Percentiles rank a stretch among this genome's conserved stretches.
Conservation (phyloP, 2,329 filamentous ascomycete genomes). For the Calonectria ilicicola region DNA sequence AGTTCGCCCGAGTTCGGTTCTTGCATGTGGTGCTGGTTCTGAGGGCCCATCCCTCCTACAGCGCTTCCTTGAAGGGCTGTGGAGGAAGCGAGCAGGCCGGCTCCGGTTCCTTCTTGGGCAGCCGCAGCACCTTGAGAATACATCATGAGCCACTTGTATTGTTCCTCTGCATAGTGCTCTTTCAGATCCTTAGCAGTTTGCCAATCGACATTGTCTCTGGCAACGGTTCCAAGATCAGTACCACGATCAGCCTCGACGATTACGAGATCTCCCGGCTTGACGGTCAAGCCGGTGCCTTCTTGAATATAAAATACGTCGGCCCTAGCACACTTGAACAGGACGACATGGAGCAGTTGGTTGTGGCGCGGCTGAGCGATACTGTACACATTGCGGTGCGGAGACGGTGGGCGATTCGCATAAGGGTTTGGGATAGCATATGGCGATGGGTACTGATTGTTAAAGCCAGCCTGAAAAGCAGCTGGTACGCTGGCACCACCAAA, state of each 20-base stretch:
- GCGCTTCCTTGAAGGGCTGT: constrained; percentile 76
- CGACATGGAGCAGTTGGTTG: constrained; percentile 84
- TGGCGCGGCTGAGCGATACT: constrained; percentile 70
- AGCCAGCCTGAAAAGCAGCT: constrained; percentile 43
- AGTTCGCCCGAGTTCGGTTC: constrained; percentile 80
- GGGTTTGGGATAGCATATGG: constrained; percentile 59
- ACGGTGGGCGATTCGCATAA: constrained; percentile 65
- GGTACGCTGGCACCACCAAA: constrained; percentile 42
- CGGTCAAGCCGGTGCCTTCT: constrained; percentile 90
- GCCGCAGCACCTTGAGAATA: constrained; percentile 85
- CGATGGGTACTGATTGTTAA: constrained; percentile 57
- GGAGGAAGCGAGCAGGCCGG: constrained; percentile 72
- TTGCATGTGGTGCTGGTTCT: constrained; percentile 78
- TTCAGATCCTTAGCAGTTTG: constrained; percentile 89
- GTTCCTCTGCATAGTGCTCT: constrained; percentile 91
- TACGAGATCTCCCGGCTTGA: constrained; percentile 92
- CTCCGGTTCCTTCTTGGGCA: constrained; percentile 69
- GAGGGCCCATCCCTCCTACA: constrained; percentile 82
- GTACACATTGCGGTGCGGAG: constrained; percentile 73
- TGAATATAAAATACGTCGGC: constrained; percentile 98
- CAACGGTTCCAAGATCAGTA: constrained; percentile 93
- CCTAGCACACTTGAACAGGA: constrained; percentile 95
- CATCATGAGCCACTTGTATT: constrained; percentile 99
- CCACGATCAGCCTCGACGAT: constrained; percentile 98
- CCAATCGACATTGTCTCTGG: constrained; percentile 88